These are phyloP conservation scores for Spiraea crenata DNA, from an alignment of 331 rosid species.

Conservation along the genomic window DNA sequence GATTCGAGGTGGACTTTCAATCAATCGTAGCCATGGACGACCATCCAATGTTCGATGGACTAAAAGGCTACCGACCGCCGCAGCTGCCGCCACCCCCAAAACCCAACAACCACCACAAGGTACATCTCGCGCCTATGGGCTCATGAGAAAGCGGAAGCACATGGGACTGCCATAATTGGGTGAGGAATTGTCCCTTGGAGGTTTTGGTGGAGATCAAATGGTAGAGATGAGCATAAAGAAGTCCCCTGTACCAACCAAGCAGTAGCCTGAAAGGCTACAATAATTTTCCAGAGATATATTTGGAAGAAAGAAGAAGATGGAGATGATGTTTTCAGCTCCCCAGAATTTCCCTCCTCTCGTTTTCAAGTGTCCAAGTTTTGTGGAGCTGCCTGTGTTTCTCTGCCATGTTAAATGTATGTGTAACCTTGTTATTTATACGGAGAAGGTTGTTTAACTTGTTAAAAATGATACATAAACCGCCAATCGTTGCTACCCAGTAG, in stretches of 20 bases:
- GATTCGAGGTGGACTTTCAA: conserved; percentile 76
- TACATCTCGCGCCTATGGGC: no score
- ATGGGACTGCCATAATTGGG: no score
- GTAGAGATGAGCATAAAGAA: conserved; percentile 90
- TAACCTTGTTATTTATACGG: conserved; percentile 73
- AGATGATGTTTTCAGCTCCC: conserved; percentile 44
- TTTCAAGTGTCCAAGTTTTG: conserved; percentile 28
- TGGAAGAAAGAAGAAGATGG: conserved; percentile 35
- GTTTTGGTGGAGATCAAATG: conserved; percentile 54
- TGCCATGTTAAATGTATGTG: conserved; percentile 75
- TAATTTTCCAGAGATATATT: conserved; percentile 32
- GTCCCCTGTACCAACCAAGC: conserved; percentile 67
- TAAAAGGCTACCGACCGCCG: no score
- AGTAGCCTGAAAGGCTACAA: conserved; percentile 27
- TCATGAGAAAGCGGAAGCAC: no score
- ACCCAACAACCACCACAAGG: no score
- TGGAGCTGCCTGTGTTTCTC: conserved; percentile 41
- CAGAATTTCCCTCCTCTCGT: conserved; percentile 42
- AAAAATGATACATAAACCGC: no score
- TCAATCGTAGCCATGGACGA: conserved; percentile 66
- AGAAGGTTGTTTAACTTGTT: conserved; percentile 47
- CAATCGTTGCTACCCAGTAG: no score
- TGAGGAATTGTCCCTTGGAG: no score
- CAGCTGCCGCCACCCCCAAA: no score
- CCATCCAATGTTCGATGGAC: no score